A percentile compares a stretch with the other conserved stretches of the same genome.
phyloP scores from a whole-genome alignment of 2,329 filamentous ascomycete genomes.

The Trichoderma afroharzianum region DNA sequence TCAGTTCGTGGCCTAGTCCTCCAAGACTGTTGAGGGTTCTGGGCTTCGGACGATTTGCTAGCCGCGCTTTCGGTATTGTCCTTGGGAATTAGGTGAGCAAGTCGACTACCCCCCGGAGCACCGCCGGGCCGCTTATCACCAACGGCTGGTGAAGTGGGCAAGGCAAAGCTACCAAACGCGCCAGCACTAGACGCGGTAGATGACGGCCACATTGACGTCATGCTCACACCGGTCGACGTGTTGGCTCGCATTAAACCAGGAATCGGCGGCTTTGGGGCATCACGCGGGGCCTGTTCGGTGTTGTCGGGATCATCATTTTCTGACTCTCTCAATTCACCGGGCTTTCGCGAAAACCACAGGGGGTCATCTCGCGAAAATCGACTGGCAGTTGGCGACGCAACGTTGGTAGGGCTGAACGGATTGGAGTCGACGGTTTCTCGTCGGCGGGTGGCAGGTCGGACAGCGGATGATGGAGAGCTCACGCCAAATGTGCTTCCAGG shows the following conservation, averaged over 20 bases:
- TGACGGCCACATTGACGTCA: constrained; percentile 42
- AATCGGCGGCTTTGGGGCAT: constrained; percentile 37
- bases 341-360: constrained; percentile 56
- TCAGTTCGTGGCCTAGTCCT: constrained; percentile 63
- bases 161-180: constrained; percentile 85
- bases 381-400: constrained; percentile 59
- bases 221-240: constrained; percentile 46
- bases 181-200: constrained; percentile 64
- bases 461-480: constrained; percentile 67
- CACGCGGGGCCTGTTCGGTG: constrained; percentile 29
- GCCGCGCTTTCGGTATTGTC: constrained; percentile 65
- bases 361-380: constrained; percentile 62
- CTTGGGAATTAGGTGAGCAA: constrained; percentile 81
- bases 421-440: constrained; percentile 75
- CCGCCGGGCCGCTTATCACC: constrained; percentile 73
- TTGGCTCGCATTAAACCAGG: constrained; percentile 52
- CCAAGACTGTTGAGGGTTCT: constrained; percentile 47
- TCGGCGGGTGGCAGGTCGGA: constrained; percentile 72
- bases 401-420: constrained; percentile 50
- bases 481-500: constrained; percentile 62
- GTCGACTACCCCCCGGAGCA: constrained; percentile 71
- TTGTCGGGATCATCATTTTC: constrained; percentile 52
- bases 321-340: constrained; percentile 50
- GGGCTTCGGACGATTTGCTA: constrained; percentile 49
- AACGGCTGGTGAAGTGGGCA: constrained; percentile 54